Base-by-base conservation (phyloP, 2,329 filamentous ascomycete genomes). In the Fusarium pseudocircinatum region DNA sequence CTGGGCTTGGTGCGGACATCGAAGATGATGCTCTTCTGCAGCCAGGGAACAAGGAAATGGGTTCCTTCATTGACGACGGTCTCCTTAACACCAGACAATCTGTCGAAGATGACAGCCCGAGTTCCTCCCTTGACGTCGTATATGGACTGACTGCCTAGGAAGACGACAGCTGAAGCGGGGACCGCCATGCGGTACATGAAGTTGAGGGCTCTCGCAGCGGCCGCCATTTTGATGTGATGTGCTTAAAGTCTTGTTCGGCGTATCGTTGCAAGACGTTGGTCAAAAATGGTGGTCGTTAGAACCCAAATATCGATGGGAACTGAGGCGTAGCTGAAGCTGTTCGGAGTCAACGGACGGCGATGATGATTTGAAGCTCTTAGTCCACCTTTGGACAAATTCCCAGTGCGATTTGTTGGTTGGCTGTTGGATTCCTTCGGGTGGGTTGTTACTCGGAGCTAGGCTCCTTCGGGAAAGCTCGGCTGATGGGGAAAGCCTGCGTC, bases 81-180 rank as follows among this genome's bases (percentile, higher is more conserved):
- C 77, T 99, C 96, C 87, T 97, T 96, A 75, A 99, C 96, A 86
- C 96, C 96, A 57, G 91, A 89, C 77, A 98, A 76, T 74, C 96
- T 89, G 87, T 99, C 97, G 87, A 99, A 99, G 87, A 99, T 99
- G 85, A 99, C 95, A 70, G 96, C 96, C 80, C 96, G 91, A 73
- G 92, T 93, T 78, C 96, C 96, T 82, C 96, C 96, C 83, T 94
- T 95, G 82, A 99, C 96, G 84, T 99, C 96, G 91, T 98, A 99
- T 72, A 99, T 90, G 67, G 95, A 94, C 75, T 94, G 89, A 83
- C 95, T 92, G 75, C 90, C 85, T 69, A 96, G 79, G 63, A 90
- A 88, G 77, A 90, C 85, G 77, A 88, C 94, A 76, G 93, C 83
- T 69, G 93, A 90, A 64, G 90, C 87, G 52, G 96, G 95, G 60